phyloP scores from a whole-genome alignment of 2,329 filamentous ascomycete species.

The Orbilia ellipsospora region DNA sequence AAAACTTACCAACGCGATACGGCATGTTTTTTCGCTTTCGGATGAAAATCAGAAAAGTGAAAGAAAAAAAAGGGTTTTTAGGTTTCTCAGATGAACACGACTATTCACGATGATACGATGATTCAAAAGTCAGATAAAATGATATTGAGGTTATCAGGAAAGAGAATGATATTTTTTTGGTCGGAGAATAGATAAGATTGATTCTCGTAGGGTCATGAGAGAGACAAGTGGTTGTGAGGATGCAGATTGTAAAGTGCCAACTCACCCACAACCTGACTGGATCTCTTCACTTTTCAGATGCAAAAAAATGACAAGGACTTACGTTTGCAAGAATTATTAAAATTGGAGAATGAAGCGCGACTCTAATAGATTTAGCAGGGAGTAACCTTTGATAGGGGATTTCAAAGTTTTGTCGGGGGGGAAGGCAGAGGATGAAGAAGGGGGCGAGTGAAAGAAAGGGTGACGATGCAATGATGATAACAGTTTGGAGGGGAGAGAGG shows the following conservation, averaged over 20 bases:
- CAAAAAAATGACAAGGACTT: slow-evolving; percentile 9
- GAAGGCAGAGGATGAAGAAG: too few species aligned
- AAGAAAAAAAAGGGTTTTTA: neutral
- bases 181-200: neutral
- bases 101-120: slow-evolving; percentile 5
- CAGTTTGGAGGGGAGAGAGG: slow-evolving; percentile 25
- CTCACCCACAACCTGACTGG: neutral
- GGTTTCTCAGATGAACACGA: neutral
- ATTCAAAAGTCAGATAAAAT: slow-evolving; percentile 3
- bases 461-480: slow-evolving; percentile 14
- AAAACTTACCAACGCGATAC: slow-evolving; percentile 54
- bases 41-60: neutral
- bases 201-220: neutral
- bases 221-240: neutral
- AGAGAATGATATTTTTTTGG: neutral
- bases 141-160: neutral
- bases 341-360: slow-evolving; percentile 26
- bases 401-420: neutral
- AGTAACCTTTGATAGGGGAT: neutral
- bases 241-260: slow-evolving; percentile 5
- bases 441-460: neutral
- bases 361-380: slow-evolving; percentile 1
- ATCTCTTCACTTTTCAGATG: slow-evolving; percentile 8
- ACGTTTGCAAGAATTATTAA: slow-evolving; percentile 8
- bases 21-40: slow-evolving; percentile 29